phyloP scores from a whole-genome alignment of 2,329 filamentous ascomycete species.

The Diaporthe caulivora region DNA sequence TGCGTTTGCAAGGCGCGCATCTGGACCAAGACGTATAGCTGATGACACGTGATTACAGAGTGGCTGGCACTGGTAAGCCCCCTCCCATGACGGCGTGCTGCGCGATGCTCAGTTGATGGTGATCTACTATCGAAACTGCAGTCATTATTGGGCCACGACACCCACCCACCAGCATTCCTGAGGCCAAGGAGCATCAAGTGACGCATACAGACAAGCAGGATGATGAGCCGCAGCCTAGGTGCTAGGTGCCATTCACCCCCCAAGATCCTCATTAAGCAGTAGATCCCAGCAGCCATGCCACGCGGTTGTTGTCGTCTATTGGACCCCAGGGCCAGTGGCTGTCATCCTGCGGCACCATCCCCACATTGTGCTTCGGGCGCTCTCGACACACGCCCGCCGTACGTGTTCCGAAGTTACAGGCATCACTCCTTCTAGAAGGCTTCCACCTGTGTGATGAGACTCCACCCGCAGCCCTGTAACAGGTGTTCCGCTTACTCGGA shows the following conservation, averaged over 20 bases:
- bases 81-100: slow-evolving; percentile 11
- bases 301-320: slow-evolving; percentile 3
- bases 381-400: slow-evolving; percentile 36
- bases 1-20: slow-evolving; percentile 10
- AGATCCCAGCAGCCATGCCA: slow-evolving; percentile 24
- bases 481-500: slow-evolving; percentile 31
- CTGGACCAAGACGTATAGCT: slow-evolving; percentile 28
- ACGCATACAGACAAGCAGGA: slow-evolving; percentile 17
- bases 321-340: slow-evolving; percentile 18
- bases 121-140: slow-evolving; percentile 34
- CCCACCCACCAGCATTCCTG: slow-evolving; percentile 19
- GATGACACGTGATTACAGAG: slow-evolving; percentile 36
- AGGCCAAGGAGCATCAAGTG: slow-evolving; percentile 32
- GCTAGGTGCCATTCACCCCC: slow-evolving; percentile 12
- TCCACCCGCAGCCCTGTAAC: slow-evolving; percentile 38
- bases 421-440: slow-evolving; percentile 39
- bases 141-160: slow-evolving; percentile 38
- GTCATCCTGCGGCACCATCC: slow-evolving; percentile 13
- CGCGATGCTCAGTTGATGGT: slow-evolving; percentile 28
- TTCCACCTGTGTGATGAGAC: slow-evolving; percentile 34
- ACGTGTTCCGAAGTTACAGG: slow-evolving; percentile 20
- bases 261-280: slow-evolving; percentile 12
- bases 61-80: slow-evolving; percentile 14
- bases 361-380: slow-evolving; percentile 24
- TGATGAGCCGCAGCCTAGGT: slow-evolving; percentile 20